Conservation (phyloP, 2,329 filamentous ascomycete genomes). For the Grosmannia huntii region DNA sequence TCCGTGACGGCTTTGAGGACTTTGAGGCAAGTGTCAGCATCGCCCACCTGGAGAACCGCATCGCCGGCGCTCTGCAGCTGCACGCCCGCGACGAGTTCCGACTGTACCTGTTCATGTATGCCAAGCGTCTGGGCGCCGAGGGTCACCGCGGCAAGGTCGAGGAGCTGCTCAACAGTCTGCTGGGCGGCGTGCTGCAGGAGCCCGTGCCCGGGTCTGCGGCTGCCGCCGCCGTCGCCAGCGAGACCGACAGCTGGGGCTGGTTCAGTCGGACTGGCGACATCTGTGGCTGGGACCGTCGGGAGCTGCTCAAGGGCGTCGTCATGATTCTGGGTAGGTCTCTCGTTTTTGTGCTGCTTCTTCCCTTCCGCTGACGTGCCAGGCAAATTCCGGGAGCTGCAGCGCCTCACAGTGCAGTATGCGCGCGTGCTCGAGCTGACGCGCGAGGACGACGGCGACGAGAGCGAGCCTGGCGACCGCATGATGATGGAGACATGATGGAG, state of each 20-base stretch:
- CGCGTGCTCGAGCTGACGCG: slow-evolving; percentile 56
- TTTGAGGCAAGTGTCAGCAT: slow-evolving; percentile 88
- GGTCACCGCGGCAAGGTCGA: slow-evolving; percentile 80
- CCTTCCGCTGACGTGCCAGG: slow-evolving; percentile 38
- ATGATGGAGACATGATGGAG: slow-evolving; percentile 7
- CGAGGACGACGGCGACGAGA: slow-evolving; percentile 22
- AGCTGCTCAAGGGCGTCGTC: slow-evolving; percentile 80
- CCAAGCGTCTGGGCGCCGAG: slow-evolving; percentile 86
- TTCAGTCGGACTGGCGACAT: slow-evolving; percentile 56
- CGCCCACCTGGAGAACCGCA: slow-evolving; percentile 86
- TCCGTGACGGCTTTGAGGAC: slow-evolving; percentile 79
- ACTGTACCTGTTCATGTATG: slow-evolving; percentile 95
- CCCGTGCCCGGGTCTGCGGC: slow-evolving; percentile 22
- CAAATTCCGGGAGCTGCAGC: slow-evolving; percentile 89
- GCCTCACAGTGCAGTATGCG: slow-evolving; percentile 90
- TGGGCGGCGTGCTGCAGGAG: slow-evolving; percentile 58
- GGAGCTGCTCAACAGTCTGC: slow-evolving; percentile 70
- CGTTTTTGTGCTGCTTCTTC: neutral
- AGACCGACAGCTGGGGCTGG: slow-evolving; percentile 39
- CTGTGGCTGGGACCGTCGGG: slow-evolving; percentile 82
- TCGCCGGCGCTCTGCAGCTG: slow-evolving; percentile 76
- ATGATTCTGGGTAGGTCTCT: slow-evolving; percentile 69
- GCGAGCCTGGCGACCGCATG: slow-evolving; percentile 8
- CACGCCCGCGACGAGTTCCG: slow-evolving; percentile 86
- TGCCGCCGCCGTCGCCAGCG: neutral